phyloP scores from a whole-genome alignment of 192 early-diverging fungal species.

The Umbelopsis isabellina region DNA sequence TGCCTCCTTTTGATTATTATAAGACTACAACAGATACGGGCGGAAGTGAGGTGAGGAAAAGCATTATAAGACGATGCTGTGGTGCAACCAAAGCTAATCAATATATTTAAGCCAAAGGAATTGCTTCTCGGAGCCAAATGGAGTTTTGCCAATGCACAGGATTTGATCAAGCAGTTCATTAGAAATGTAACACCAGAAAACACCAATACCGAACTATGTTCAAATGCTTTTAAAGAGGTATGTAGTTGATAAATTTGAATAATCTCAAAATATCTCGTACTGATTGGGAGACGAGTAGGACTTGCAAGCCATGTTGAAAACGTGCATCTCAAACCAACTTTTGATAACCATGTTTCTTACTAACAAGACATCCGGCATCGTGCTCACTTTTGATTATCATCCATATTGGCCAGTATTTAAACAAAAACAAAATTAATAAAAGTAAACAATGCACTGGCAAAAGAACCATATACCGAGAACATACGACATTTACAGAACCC shows the following conservation, averaged over 20 bases:
- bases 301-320: constrained; percentile 28
- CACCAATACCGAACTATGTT: constrained; percentile 33
- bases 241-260: neutral
- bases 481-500: neutral
- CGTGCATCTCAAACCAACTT: constrained; percentile 35
- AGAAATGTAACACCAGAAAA: neutral
- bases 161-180: constrained; percentile 19
- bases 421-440: constrained; percentile 9
- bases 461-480: neutral
- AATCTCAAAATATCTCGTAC: neutral
- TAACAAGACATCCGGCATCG: neutral
- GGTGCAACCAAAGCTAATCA: too few relatives aligned
- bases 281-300: constrained; percentile 18
- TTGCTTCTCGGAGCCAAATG: constrained; percentile 15
- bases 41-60: constrained; percentile 37
- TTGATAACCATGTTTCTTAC: constrained; percentile 9
- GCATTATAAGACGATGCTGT: neutral
- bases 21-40: constrained; percentile 23
- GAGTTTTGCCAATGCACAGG: constrained; percentile 26
- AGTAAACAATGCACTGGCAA: neutral
- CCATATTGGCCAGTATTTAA: constrained; percentile 31
- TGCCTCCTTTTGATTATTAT: constrained; percentile 34
- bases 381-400: constrained; percentile 36
- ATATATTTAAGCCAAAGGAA: neutral
- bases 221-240: constrained; percentile 32